Conservation (phyloP, 495 filamentous ascomycete genomes). For the Penicillium argentinense region DNA sequence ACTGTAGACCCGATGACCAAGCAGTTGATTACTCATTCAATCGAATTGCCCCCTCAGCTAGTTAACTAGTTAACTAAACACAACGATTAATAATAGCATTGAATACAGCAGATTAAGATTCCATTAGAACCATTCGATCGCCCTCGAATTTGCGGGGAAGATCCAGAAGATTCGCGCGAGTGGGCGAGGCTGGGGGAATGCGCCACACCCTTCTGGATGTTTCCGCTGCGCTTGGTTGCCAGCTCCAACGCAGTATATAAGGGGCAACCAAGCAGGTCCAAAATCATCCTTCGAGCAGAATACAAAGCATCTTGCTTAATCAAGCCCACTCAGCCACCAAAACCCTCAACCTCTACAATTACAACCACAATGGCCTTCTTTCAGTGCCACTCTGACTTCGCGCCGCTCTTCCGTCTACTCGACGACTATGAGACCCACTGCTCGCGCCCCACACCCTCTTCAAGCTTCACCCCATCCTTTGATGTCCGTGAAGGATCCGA, state of each 20-base stretch:
- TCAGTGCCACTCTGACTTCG: conserved; percentile 56
- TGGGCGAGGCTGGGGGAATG: conserved; percentile 15
- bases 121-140: too few relatives aligned
- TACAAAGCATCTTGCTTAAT: conserved; percentile 1
- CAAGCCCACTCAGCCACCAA: not conserved
- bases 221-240: conserved; percentile 13
- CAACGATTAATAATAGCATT: too few relatives aligned
- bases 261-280: not conserved
- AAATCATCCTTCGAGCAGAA: not conserved
- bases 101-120: too few relatives aligned
- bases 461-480: conserved; percentile 66
- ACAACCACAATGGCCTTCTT: conserved; percentile 64
- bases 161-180: conserved; percentile 3
- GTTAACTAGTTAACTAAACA: too few relatives aligned
- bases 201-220: conserved; percentile 15
- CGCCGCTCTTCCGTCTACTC: conserved; percentile 71
- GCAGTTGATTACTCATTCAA: too few relatives aligned
- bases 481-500: conserved; percentile 71
- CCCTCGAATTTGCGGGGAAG: too few relatives aligned
- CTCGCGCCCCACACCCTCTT: conserved; percentile 6
- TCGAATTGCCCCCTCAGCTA: too few relatives aligned
- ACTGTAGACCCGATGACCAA: too few relatives aligned
- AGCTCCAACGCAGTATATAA: conserved; percentile 2
- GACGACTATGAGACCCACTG: conserved; percentile 69
- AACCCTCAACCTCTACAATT: too few relatives aligned